Evolutionary conservation across 495 filamentous ascomycete genomes (phyloP), one percentile per base, ranked within the genome.

Genomic region (Cryomyces minteri): DNA sequence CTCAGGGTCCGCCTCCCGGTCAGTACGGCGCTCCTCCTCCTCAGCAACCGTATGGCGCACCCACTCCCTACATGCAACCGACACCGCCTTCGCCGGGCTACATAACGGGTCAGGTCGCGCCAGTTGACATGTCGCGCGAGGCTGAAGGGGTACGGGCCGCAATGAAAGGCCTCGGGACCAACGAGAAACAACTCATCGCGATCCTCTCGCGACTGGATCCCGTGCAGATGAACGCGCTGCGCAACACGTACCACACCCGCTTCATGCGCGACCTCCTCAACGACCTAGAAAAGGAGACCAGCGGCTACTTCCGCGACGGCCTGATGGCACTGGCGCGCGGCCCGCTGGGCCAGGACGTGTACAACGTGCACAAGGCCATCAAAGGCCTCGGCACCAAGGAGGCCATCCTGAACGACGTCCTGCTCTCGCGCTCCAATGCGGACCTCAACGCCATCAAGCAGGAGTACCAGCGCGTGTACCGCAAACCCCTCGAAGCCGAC

Each of bases 161-260:
- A 3, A 93, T 93, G 82, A 92, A 92, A 65, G 85, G 88, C 6
- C 79, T 90, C 47, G 88, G 87, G 39, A 94, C 88, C 0, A 77
- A 94, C 53, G 87, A 94, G 59, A 74, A 73, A 43, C 59, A 72
- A 0, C 66, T 94, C 0, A 82, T 87, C 52, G 61, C 64, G 0
- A 62, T 79, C 11, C 65, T 96, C 18, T 64, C 76, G 0, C 67
- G 59, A 30, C 73, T 80, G 43, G 77, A 92, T 47, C 80, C 85
- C 4, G 63, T 82, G 9, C 79, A 88, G 52, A 71, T 90, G 48
- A 69, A 73, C 40, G 66, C 73, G 4, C 67, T 95, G 43, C 77
- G 81, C 34, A 51, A 72, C 7, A 67, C 79, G 10, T 94, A 81
- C 64, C 54, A 71, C 43, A 55, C 68, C 4, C 67, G 72, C 34